Conservation (phyloP, 2,329 filamentous ascomycete species). For the Ophiocordyceps australis region DNA sequence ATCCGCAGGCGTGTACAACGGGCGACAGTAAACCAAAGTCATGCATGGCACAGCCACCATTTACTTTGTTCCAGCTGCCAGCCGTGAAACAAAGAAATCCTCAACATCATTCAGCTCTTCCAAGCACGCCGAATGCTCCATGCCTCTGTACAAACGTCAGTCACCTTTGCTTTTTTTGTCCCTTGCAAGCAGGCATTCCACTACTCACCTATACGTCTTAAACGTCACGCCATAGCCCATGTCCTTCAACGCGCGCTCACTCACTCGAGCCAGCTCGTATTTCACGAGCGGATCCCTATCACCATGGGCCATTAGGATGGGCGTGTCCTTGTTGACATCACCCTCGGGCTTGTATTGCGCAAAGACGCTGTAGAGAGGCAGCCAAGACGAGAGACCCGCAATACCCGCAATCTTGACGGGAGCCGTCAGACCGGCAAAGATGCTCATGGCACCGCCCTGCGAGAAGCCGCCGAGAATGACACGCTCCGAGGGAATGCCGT, state of each 20-base stretch:
- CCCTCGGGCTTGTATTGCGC: conserved; percentile 15
- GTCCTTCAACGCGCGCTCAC: conserved; percentile 46
- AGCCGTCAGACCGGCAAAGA: conserved; percentile 60
- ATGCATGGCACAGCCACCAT: too few relatives aligned
- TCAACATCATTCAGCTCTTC: conserved; percentile 74
- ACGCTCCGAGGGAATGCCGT: conserved; percentile 61
- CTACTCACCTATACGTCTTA: conserved; percentile 51
- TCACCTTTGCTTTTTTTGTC: too few relatives aligned
- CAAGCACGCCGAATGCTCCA: conserved; percentile 59
- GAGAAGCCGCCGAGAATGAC: conserved; percentile 74
- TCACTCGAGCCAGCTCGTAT: conserved; percentile 48
- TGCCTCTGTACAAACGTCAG: conserved; percentile 24
- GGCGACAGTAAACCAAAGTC: too few relatives aligned
- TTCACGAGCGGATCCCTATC: conserved; percentile 55
- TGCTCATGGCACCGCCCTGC: conserved; percentile 69
- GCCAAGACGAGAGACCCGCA: conserved; percentile 65
- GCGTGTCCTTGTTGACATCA: conserved; percentile 45
- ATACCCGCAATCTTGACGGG: conserved; percentile 62
- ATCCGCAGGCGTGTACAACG: too few relatives aligned
- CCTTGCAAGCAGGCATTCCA: not conserved
- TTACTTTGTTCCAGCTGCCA: too few relatives aligned
- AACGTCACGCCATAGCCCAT: conserved; percentile 59
- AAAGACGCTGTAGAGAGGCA: conserved; percentile 41
- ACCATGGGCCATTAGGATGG: conserved; percentile 85
- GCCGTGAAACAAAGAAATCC: conserved; percentile 30